A percentile compares a stretch with the other conserved stretches of the same genome.
phyloP scores from a whole-genome alignment of 805 yeast species.

The Soucietia sequanensis region DNA sequence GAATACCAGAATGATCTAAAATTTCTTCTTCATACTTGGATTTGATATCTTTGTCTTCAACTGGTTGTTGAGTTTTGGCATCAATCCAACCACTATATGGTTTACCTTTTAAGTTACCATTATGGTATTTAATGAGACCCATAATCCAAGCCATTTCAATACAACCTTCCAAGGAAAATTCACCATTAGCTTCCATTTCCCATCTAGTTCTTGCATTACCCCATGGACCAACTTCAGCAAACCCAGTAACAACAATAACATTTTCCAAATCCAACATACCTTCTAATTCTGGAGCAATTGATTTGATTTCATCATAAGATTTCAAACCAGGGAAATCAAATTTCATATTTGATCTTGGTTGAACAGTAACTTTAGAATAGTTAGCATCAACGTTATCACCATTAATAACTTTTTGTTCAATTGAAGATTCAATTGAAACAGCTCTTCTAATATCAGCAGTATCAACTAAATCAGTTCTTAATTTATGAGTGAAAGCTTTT shows the following conservation, averaged over 20 bases:
- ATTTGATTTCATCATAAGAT: conserved; percentile 69
- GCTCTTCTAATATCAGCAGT: conserved; percentile 93
- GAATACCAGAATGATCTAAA: conserved; percentile 92
- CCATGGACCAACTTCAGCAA: conserved; percentile 99
- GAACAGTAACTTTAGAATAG: conserved; percentile 69
- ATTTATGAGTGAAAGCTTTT: conserved; percentile 77
- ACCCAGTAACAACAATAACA: conserved; percentile 95
- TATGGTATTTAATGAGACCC: conserved; percentile 95
- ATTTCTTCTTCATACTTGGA: conserved; percentile 85
- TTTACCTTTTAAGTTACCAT: conserved; percentile 84
- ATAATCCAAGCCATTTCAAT: conserved; percentile 99
- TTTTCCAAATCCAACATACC: conserved; percentile 90
- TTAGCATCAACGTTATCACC: conserved; percentile 90
- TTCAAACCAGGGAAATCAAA: conserved; percentile 90
- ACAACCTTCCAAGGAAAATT: conserved; percentile 95
- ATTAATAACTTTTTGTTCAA: conserved; percentile 80
- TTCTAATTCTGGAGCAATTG: conserved; percentile 69
- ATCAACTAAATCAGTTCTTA: conserved; percentile 75
- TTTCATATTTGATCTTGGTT: conserved; percentile 94
- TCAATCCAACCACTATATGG: conserved; percentile 98
- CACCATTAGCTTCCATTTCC: conserved; percentile 98
- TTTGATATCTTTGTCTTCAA: conserved; percentile 93
- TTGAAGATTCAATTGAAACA: conserved; percentile 87
- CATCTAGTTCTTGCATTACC: conserved; percentile 99
- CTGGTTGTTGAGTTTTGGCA: conserved; percentile 86